phyloP scores from a whole-genome alignment of 192 early-diverging fungal species.

The Podila minutissima region DNA sequence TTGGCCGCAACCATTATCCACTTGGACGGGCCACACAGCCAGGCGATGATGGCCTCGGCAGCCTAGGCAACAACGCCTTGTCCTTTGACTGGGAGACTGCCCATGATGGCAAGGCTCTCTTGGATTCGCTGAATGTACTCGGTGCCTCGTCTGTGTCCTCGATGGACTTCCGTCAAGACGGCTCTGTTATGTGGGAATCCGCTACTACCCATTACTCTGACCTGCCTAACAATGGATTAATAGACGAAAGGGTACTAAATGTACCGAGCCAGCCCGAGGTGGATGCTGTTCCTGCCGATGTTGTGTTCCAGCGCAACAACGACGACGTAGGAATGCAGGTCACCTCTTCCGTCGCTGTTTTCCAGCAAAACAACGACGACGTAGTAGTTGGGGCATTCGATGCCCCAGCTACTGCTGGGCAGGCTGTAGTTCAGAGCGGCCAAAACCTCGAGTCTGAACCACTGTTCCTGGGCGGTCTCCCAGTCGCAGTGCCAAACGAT shows the following conservation, averaged over 20 bases:
- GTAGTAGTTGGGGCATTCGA: conserved; percentile 9
- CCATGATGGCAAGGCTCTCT: too few relatives aligned
- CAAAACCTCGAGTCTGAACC: conserved; percentile 46
- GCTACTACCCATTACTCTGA: too few relatives aligned
- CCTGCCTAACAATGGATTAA: too few relatives aligned
- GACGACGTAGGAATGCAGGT: background rate
- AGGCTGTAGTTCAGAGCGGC: conserved; percentile 53
- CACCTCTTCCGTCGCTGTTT: background rate
- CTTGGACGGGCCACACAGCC: background rate
- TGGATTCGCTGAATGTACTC: too few relatives aligned
- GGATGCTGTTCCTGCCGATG: too few relatives aligned
- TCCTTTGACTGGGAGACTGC: background rate
- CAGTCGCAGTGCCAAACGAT: conserved; percentile 21
- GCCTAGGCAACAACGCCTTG: background rate
- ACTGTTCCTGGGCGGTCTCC: conserved; percentile 41
- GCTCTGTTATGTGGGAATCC: too few relatives aligned
- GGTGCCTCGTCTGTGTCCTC: too few relatives aligned
- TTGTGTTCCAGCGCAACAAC: too few relatives aligned
- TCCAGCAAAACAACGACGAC: conserved; percentile 1
- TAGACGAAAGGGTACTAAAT: too few relatives aligned
- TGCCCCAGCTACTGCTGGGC: conserved; percentile 20
- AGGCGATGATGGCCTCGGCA: background rate
- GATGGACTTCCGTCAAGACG: background rate
- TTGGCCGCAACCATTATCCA: conserved; percentile 22
- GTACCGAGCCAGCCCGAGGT: too few relatives aligned